These are phyloP conservation scores for Eutrema japonicum DNA, from an alignment of 345 rosid genomes.

Conservation along the genomic window DNA sequence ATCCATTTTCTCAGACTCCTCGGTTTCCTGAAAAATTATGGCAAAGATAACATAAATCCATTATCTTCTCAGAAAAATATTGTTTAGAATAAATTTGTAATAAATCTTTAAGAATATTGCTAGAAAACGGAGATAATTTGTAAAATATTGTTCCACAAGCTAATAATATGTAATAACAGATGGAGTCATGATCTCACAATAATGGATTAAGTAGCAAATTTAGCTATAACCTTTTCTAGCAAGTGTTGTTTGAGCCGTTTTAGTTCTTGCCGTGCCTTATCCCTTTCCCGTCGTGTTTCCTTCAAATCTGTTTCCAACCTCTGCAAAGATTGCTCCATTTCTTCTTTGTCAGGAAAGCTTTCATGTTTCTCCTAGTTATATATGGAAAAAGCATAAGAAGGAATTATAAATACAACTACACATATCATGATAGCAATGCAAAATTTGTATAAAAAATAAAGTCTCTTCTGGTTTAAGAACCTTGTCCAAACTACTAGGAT, in stretches of 20 bases:
- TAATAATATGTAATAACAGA: background rate
- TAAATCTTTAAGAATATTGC: background rate
- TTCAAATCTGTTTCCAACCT: slow-evolving; percentile 64
- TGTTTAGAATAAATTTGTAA: background rate
- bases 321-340: slow-evolving; percentile 62
- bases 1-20: slow-evolving; percentile 96
- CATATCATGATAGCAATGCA: background rate
- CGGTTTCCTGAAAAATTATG: slow-evolving; percentile 59
- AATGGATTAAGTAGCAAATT: background rate
- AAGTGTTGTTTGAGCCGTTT: slow-evolving; percentile 86
- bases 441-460: slow-evolving; percentile 15
- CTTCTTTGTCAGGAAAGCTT: slow-evolving; percentile 58
- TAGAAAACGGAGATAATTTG: background rate
- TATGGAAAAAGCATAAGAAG: slow-evolving; percentile 18
- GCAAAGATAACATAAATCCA: background rate
- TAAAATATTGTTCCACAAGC: background rate
- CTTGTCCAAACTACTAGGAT: slow-evolving; percentile 40
- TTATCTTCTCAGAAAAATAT: background rate
- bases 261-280: slow-evolving; percentile 73
- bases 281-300: slow-evolving; percentile 64
- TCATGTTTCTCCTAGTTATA: slow-evolving; percentile 43
- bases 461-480: slow-evolving; percentile 3
- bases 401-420: background rate
- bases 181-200: background rate
- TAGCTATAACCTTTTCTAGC: slow-evolving; percentile 71